phyloP scores from a whole-genome alignment of 345 rosid genomes.

The Salix viminalis region DNA sequence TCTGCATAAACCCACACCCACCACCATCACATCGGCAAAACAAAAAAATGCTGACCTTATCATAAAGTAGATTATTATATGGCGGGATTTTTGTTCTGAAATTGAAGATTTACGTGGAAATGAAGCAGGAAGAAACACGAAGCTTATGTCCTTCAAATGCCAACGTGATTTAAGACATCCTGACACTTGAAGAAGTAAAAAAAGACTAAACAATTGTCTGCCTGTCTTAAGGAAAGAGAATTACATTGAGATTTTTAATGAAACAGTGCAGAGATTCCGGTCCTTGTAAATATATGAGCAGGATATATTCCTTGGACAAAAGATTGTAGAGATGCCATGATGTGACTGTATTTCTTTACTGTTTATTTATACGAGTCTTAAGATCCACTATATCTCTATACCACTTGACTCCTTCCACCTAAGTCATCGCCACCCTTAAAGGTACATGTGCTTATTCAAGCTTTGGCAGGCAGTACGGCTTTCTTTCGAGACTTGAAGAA shows the following conservation, averaged over 20 bases:
- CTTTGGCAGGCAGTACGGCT: background rate
- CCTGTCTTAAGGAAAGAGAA: background rate
- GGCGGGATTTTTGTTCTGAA: background rate
- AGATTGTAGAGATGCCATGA: background rate
- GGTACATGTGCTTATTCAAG: background rate
- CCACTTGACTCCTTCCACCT: background rate
- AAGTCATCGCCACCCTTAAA: background rate
- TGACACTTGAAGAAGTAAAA: background rate
- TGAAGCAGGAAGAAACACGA: background rate
- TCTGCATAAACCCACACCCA: too few relatives aligned
- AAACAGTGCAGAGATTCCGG: background rate
- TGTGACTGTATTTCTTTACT: background rate
- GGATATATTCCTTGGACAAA: background rate
- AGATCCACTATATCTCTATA: background rate
- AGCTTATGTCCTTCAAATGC: constrained; percentile 14
- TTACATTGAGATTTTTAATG: background rate
- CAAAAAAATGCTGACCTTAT: background rate
- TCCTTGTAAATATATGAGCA: background rate
- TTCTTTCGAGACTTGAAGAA: background rate
- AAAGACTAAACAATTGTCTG: background rate
- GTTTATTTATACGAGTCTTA: background rate
- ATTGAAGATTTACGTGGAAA: background rate
- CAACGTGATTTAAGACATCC: constrained; percentile 18
- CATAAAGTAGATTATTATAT: background rate
- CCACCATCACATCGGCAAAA: too few relatives aligned